Evolutionary conservation across 768 basidiomycete species (phyloP).

Genomic region (Trametes elegans): DNA sequence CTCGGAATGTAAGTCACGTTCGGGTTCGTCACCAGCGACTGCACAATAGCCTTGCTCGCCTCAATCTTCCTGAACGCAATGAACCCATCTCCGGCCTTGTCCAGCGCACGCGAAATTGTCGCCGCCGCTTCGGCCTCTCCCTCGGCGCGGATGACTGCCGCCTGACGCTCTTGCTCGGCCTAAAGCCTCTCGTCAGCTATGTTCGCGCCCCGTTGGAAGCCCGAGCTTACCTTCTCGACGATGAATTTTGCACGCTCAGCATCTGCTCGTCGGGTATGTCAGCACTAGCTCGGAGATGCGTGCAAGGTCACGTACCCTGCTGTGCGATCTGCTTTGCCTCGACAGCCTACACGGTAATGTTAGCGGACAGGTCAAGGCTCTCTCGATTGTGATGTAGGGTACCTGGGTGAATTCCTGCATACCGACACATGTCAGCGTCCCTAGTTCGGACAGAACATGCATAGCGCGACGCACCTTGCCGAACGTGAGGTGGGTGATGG

Average conservation of each 20-base stretch:
- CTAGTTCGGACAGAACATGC: background rate
- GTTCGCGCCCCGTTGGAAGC: background rate
- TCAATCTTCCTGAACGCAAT: constrained; percentile 95
- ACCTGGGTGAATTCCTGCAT: constrained; percentile 81
- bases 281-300: background rate
- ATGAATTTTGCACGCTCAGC: constrained; percentile 99
- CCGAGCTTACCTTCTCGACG: constrained; percentile 82
- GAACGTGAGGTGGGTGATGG: constrained; percentile 89
- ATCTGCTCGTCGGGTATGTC: constrained; percentile 45
- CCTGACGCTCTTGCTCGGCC: constrained; percentile 99
- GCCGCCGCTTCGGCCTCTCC: constrained; percentile 97
- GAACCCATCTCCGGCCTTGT: constrained; percentile 95
- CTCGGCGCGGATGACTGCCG: constrained; percentile 95
- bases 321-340: constrained; percentile 99
- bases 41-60: constrained; percentile 95
- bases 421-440: constrained; percentile 4
- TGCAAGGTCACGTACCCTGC: constrained; percentile 61
- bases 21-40: constrained; percentile 71
- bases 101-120: constrained; percentile 87
- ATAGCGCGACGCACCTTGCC: constrained; percentile 60
- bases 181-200: constrained; percentile 30
- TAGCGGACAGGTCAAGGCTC: background rate
- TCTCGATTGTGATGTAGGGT: no score
- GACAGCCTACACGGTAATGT: constrained; percentile 61
- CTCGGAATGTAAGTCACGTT: constrained; percentile 92